Conservation (phyloP, 352 stramenopile genomes). For the Phytopythium delawarense region DNA sequence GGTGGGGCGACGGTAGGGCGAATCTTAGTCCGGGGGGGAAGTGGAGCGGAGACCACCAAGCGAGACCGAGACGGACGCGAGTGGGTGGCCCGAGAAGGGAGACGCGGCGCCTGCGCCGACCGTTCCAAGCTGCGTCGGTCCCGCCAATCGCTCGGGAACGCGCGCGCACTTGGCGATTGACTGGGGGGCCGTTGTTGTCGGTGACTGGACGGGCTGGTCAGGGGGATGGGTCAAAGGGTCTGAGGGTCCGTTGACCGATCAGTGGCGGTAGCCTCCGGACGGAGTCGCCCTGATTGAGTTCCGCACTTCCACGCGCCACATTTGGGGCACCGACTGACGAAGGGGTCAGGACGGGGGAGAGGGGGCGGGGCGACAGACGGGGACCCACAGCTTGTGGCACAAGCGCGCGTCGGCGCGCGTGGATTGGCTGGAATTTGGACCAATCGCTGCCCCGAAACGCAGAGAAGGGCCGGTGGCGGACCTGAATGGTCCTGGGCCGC, state of each 20-base stretch:
- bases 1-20: background rate
- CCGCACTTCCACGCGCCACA: background rate
- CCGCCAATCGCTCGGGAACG: constrained; percentile 2
- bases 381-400: background rate
- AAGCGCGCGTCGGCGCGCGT: background rate
- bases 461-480: background rate
- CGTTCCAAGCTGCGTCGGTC: constrained; percentile 1
- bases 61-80: background rate
- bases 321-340: background rate
- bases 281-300: no score
- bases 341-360: background rate
- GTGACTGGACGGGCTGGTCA: no score
- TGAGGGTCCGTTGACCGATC: background rate
- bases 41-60: background rate
- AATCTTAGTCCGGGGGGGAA: constrained; percentile 6
- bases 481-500: background rate
- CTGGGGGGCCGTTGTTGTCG: no score
- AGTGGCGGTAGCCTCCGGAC: no score
- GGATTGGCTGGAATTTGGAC: background rate
- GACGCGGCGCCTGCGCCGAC: background rate
- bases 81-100: background rate
- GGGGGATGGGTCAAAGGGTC: background rate
- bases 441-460: background rate
- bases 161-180: constrained; percentile 1
- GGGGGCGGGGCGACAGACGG: background rate